Percentiles rank a stretch among this genome's conserved stretches.
Evolutionary conservation across 176 grass and related monocot species (phyloP).

Genomic region (Calamus simplicifolius): DNA sequence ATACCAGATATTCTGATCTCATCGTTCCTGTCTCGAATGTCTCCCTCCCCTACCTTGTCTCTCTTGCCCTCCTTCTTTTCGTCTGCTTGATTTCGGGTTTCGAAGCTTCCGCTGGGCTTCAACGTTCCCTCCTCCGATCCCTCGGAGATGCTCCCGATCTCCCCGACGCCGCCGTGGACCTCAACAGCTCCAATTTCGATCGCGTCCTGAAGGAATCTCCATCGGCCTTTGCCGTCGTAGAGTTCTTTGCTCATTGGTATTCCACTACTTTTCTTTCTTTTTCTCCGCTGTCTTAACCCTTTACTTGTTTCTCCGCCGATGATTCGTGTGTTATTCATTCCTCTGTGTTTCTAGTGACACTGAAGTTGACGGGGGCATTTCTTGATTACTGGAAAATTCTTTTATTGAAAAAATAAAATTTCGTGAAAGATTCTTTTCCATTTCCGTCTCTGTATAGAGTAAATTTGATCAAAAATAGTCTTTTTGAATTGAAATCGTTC

Average conservation of each 20-base stretch:
- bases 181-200: conserved; percentile 73
- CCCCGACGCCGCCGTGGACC: conserved; percentile 62
- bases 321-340: not conserved
- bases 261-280: not conserved
- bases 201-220: conserved; percentile 49
- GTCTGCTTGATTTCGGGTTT: conserved; percentile 13
- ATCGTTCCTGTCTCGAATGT: too few relatives aligned
- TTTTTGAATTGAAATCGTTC: too few relatives aligned
- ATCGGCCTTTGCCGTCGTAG: conserved; percentile 76
- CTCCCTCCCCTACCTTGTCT: too few relatives aligned
- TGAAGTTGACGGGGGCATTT: too few relatives aligned
- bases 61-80: conserved; percentile 3
- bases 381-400: too few relatives aligned
- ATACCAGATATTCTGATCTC: too few relatives aligned
- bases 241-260: conserved; percentile 98
- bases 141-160: conserved; percentile 25
- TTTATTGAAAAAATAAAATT: too few relatives aligned
- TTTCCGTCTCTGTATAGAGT: too few relatives aligned
- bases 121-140: conserved; percentile 39
- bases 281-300: too few relatives aligned
- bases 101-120: not conserved
- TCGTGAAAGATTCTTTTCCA: too few relatives aligned
- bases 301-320: not conserved
- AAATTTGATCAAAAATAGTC: too few relatives aligned
- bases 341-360: too few relatives aligned